phyloP scores from a whole-genome alignment of 164 flowering plant genomes.

The Sedum album region DNA sequence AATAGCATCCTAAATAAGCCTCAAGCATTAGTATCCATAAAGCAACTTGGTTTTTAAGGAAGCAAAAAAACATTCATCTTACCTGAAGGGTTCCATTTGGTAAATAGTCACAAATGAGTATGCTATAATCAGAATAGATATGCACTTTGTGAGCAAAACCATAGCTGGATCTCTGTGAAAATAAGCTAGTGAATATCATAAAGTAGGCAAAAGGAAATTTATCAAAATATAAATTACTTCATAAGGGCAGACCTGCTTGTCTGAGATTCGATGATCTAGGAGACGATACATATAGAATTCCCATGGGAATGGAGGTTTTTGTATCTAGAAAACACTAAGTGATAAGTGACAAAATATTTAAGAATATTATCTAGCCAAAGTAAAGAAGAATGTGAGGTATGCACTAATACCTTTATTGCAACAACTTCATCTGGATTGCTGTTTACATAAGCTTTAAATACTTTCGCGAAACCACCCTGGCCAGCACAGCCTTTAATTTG shows the following conservation, averaged over 20 bases:
- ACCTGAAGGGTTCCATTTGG: constrained; percentile 91
- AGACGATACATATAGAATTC: constrained; percentile 94
- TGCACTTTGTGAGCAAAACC: constrained; percentile 76
- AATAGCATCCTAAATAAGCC: constrained; percentile 72
- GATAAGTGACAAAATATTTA: background rate
- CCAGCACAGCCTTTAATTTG: constrained; percentile 95
- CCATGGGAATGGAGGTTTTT: constrained; percentile 94
- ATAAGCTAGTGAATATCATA: constrained; percentile 12
- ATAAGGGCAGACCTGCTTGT: constrained; percentile 40
- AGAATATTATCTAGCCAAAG: background rate
- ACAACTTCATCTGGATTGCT: constrained; percentile 72
- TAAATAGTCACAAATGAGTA: constrained; percentile 70
- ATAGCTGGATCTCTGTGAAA: constrained; percentile 64
- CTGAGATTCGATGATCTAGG: constrained; percentile 66
- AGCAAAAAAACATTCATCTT: constrained; percentile 7
- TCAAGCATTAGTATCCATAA: background rate
- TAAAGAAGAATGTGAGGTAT: background rate
- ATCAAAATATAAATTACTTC: background rate
- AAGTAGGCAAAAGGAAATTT: background rate
- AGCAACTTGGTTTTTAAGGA: constrained; percentile 1
- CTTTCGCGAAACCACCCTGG: constrained; percentile 88
- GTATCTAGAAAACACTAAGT: constrained; percentile 45
- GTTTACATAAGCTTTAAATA: constrained; percentile 62
- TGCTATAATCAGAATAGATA: constrained; percentile 74
- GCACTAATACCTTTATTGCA: constrained; percentile 63